These are phyloP conservation scores for Ascochyta koolunga DNA, from an alignment of 2,329 filamentous ascomycete species.

Conservation along the genomic window DNA sequence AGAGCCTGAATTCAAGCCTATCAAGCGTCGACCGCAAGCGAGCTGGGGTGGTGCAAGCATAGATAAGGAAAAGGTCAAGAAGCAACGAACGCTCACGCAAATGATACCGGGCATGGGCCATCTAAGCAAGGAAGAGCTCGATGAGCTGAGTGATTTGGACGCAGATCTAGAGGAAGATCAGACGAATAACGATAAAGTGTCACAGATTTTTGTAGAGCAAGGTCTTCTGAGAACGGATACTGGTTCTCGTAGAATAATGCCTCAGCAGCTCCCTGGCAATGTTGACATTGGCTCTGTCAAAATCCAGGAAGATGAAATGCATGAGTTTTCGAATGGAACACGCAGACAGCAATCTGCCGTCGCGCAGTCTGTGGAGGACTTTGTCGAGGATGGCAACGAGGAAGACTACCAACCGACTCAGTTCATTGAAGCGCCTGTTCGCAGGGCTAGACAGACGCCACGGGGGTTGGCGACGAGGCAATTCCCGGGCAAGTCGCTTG, in stretches of 20 bases:
- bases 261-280: neutral
- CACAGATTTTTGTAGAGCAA: conserved; percentile 24
- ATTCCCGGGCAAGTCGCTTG: neutral
- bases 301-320: neutral
- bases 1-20: conserved; percentile 34
- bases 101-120: conserved; percentile 39
- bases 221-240: conserved; percentile 12
- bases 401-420: conserved; percentile 40
- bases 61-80: conserved; percentile 21
- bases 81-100: conserved; percentile 44
- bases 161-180: conserved; percentile 20
- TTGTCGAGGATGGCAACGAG: conserved; percentile 16
- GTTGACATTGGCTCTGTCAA: neutral
- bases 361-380: neutral
- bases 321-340: neutral
- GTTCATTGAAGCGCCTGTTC: conserved; percentile 29
- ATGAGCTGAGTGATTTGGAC: conserved; percentile 22
- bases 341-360: neutral
- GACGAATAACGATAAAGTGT: conserved; percentile 20
- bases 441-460: conserved; percentile 18
- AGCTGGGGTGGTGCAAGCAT: conserved; percentile 29
- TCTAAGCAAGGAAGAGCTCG: conserved; percentile 15
- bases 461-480: conserved; percentile 1
- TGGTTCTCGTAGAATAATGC: no score
- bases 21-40: conserved; percentile 24